Evolutionary conservation across 164 flowering plant genomes (phyloP), one percentile per base, ranked within the genome.

Genomic region (Annona squamosa): DNA sequence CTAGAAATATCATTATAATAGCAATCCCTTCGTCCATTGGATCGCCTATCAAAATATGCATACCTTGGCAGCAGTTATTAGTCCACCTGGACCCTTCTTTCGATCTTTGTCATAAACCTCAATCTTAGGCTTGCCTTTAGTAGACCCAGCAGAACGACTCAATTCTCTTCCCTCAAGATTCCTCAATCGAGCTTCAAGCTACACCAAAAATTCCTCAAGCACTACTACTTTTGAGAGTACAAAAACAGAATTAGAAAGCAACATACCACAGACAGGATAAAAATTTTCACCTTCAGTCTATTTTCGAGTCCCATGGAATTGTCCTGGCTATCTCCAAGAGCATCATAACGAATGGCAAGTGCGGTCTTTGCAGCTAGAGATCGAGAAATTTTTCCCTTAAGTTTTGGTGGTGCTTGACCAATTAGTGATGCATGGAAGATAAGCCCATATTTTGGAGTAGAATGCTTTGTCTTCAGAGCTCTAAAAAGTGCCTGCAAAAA

Each of bases 381-480:
- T 16, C 99, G 82, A 69, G 98, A 87, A 66, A 95, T 91, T 73
- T 91, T 91, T 5, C 98, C 99, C 82, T 93, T 95, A n/a, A 84
- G 77, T 74, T 93, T 91, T 1, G 98, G 93, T 4, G 96, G 87
- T 46, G 99, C 97, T 80, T 91, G 99, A 63, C 99, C 99, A 77
- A 92, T 86, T 79, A 93, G 81, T 7, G 99, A 92, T 47, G 99
- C 98, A 80, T 95, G 98, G 80, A 86, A 95, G 59, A 95, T 88
- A 62, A 95, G 93, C 45, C 99, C 99, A 77, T 95, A 95, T 61
- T 95, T 95, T 13, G 99, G 99, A 16, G 98, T 95, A 2, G 97
- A 85, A 73, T 91, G 97, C 79, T 91, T 92, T 64, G 99, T 89
- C 82, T 95, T 95, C 74, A 95, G 77, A 68, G 98, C 99, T 79